These are phyloP conservation scores for Aspergillus nomiae DNA, from an alignment of 2,329 filamentous ascomycete species.

Conservation along the genomic window DNA sequence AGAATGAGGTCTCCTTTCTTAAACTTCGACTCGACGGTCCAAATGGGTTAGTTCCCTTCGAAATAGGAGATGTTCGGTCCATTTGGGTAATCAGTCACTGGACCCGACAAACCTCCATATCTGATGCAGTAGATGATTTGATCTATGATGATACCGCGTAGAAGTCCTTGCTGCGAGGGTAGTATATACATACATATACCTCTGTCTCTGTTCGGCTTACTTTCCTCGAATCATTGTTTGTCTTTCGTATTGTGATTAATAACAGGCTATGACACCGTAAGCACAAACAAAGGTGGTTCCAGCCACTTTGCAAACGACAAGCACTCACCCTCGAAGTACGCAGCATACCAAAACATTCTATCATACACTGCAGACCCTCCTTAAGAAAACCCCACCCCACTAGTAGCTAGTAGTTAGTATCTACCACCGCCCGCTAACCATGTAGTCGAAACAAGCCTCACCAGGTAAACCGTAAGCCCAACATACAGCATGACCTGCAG, in stretches of 20 bases:
- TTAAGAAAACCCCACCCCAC: background rate
- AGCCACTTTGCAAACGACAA: background rate
- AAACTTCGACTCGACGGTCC: background rate
- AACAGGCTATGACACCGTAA: background rate
- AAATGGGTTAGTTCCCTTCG: background rate
- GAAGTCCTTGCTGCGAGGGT: background rate
- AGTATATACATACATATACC: too few species aligned
- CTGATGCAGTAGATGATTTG: background rate
- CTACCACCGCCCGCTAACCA: background rate
- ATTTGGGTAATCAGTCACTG: slow-evolving; percentile 1
- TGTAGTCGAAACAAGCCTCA: background rate
- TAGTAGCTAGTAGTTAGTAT: background rate
- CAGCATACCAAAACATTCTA: background rate
- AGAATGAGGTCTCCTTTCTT: background rate
- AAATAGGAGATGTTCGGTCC: background rate
- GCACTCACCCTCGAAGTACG: background rate
- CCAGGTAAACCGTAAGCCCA: background rate
- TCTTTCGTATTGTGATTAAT: background rate
- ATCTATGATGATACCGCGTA: background rate
- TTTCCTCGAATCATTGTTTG: background rate
- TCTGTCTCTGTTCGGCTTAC: background rate
- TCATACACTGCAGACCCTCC: background rate
- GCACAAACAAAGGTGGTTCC: background rate
- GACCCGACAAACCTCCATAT: background rate
- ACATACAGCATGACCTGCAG: background rate